Evolutionary conservation across 75 land plant species (phyloP), one percentile per base, ranked within the genome.

Genomic region (Picea glauca): DNA sequence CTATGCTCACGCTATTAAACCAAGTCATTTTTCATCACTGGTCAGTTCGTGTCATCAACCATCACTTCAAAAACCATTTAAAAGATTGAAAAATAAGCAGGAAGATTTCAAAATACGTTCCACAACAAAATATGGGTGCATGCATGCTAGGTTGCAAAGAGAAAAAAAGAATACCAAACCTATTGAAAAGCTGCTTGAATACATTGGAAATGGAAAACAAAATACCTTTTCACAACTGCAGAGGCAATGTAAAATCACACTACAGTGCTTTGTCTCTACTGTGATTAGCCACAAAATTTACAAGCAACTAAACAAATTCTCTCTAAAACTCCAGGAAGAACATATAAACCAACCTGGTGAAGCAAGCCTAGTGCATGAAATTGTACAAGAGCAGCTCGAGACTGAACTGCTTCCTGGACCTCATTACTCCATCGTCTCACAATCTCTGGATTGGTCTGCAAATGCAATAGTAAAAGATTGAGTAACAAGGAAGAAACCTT

Each of bases 341-440:
- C 8, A 46, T 11, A 43, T 70, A 70, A 14, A 17, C 81, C 59
- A 74, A 94, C 99, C 98, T 94, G 93, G 72, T 94, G 95, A 33
- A 92, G 90, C 68, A 96, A 83, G 65, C 92, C 98, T 63, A 96
- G 78, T 12, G 98, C 99, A 87, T 96, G 99, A 70, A 94, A 96
- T 62, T 96, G 99, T 14, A 96, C 99, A 76, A 96, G 95, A 23
- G 99, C 89, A 72, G 95, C 91, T 77, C 98, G 89, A 33, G 99
- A 96, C 62, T 96, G 95, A 80, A 96, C 89, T 81, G 99, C 99
- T 82, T 96, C 99, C 73, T 94, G 99, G 13, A 96, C 98, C 87
- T 96, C 99, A 86, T 94, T 94, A 77, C 95, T 96, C 99, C 99
- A 96, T 57, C 99, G 89, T 79, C 87, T 96, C 40, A 96, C 99